Conservation (phyloP, 2,329 filamentous ascomycete species). For the Fusarium longipes region DNA sequence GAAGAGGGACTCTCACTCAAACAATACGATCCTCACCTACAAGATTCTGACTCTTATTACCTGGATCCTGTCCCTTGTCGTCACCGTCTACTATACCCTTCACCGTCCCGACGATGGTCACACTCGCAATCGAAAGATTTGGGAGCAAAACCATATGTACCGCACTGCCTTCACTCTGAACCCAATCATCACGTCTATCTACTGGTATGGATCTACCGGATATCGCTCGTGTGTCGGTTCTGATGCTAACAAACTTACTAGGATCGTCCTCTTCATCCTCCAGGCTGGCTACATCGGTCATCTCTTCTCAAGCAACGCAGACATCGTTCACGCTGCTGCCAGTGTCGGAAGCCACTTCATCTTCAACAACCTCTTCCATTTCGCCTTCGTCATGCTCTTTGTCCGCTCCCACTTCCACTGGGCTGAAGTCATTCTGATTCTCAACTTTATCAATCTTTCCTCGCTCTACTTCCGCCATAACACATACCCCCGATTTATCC, state of each 20-base stretch:
- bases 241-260: conserved; percentile 48
- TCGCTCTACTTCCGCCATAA: conserved; percentile 84
- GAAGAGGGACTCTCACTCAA: conserved; percentile 73
- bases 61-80: conserved; percentile 79
- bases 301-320: conserved; percentile 75
- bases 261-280: conserved; percentile 78
- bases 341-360: conserved; percentile 88
- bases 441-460: conserved; percentile 86
- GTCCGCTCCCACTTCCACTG: conserved; percentile 79
- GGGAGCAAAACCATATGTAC: conserved; percentile 75
- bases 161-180: conserved; percentile 82
- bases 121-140: conserved; percentile 72
- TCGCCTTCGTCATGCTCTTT: conserved; percentile 86
- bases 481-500: conserved; percentile 77
- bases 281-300: conserved; percentile 81
- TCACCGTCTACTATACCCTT: conserved; percentile 79
- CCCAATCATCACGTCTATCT: conserved; percentile 72
- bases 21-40: conserved; percentile 74
- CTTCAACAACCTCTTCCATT: conserved; percentile 83
- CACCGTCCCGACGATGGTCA: conserved; percentile 71
- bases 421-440: conserved; percentile 78
- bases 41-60: conserved; percentile 78
- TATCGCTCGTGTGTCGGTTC: neutral
- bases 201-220: conserved; percentile 68
- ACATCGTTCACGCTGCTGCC: conserved; percentile 74